Evolutionary conservation across 805 yeast species (phyloP).

Genomic region (Spathaspora passalidarum): DNA sequence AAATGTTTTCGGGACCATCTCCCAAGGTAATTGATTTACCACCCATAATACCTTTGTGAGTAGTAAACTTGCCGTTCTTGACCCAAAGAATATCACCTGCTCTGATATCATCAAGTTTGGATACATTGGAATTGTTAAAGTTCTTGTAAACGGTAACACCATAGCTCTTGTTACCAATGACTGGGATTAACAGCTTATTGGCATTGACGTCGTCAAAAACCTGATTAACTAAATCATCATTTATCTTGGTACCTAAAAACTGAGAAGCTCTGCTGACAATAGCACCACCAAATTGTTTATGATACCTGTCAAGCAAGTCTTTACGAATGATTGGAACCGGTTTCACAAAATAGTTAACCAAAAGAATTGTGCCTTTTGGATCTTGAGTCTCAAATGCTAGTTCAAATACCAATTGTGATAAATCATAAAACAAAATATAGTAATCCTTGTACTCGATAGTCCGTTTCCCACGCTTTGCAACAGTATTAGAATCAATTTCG

Average conservation of each 20-base stretch:
- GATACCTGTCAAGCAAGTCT: conserved; percentile 47
- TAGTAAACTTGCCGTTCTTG: conserved; percentile 69
- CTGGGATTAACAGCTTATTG: conserved; percentile 34
- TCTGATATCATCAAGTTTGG: conserved; percentile 57
- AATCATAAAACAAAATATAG: conserved; percentile 70
- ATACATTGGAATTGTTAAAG: conserved; percentile 33
- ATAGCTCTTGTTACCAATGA: conserved; percentile 64
- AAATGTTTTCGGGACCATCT: conserved; percentile 34
- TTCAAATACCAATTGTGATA: conserved; percentile 62
- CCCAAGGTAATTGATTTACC: conserved; percentile 53
- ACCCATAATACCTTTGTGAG: conserved; percentile 51
- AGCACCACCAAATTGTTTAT: conserved; percentile 49
- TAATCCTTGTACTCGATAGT: conserved; percentile 54
- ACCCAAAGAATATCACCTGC: conserved; percentile 86
- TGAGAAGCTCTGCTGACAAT: conserved; percentile 37
- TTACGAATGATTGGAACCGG: conserved; percentile 46
- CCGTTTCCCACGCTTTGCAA: conserved; percentile 58
- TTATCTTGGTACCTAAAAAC: conserved; percentile 30
- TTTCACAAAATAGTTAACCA: conserved; percentile 22
- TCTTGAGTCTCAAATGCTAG: conserved; percentile 52
- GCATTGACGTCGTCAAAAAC: conserved; percentile 13
- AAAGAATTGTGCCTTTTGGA: conserved; percentile 49
- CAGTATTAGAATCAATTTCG: conserved; percentile 61
- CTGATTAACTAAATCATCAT: conserved; percentile 21
- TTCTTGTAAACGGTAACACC: conserved; percentile 73